Conservation (phyloP, 257 asterid species). For the Solanum tarijense region DNA sequence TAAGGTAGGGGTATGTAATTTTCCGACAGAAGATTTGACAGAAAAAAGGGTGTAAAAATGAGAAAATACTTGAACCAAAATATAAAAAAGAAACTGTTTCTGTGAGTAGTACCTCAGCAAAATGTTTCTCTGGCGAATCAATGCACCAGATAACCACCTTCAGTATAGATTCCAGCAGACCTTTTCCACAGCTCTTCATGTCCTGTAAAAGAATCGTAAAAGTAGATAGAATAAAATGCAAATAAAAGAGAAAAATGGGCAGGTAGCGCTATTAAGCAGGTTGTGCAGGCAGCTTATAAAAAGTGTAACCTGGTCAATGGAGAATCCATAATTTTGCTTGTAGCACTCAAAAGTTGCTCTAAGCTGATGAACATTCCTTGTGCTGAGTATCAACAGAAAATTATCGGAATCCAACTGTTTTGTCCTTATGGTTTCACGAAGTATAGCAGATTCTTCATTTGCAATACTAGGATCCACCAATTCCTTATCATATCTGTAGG, state of each 20-base stretch:
- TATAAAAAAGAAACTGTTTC: background rate
- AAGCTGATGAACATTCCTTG: slow-evolving; percentile 63
- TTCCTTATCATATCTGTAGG: slow-evolving; percentile 59
- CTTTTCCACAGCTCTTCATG: slow-evolving; percentile 43
- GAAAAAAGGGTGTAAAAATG: background rate
- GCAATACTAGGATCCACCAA: slow-evolving; percentile 41
- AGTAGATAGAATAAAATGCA: background rate
- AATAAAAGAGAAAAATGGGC: background rate
- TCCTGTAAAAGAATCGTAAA: slow-evolving; percentile 28
- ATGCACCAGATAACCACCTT: slow-evolving; percentile 65
- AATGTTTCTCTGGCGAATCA: slow-evolving; percentile 67
- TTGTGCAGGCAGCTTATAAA: background rate
- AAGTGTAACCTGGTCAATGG: slow-evolving; percentile 44
- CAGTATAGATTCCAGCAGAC: slow-evolving; percentile 38
- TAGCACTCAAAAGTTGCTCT: slow-evolving; percentile 51
- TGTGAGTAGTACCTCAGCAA: slow-evolving; percentile 52
- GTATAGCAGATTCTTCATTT: slow-evolving; percentile 46
- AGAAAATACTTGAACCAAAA: background rate
- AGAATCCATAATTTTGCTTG: slow-evolving; percentile 38
- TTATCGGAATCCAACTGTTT: slow-evolving; percentile 38
- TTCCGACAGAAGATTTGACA: background rate
- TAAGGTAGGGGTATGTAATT: background rate
- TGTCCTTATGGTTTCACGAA: slow-evolving; percentile 34
- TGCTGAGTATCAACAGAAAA: slow-evolving; percentile 39
- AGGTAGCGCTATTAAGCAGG: background rate